A percentile compares a stretch with the other conserved stretches of the same genome.
These are phyloP conservation scores for Coniferiporia weirii DNA, from an alignment of 1,284 basidiomycete genomes.

Conservation along the genomic window DNA sequence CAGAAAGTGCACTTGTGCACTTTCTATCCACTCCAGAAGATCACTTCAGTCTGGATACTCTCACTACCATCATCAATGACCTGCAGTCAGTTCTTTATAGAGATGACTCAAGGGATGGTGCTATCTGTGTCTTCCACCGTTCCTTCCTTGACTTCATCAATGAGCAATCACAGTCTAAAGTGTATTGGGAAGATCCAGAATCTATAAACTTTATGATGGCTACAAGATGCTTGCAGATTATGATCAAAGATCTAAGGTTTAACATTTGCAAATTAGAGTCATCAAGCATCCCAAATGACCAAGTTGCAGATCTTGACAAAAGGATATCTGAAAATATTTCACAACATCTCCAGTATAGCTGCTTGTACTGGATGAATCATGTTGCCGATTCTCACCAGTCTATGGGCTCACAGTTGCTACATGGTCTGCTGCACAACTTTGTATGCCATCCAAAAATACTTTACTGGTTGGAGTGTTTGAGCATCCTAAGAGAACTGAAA, in stretches of 20 bases:
- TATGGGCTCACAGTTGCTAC: too few species aligned
- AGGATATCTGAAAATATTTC: neutral
- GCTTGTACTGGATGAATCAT: conserved; percentile 1
- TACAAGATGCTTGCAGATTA: conserved; percentile 23
- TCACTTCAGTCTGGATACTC: neutral
- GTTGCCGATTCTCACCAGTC: neutral
- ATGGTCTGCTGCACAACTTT: neutral
- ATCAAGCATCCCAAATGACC: conserved; percentile 24
- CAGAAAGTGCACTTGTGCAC: neutral
- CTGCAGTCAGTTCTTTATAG: conserved; percentile 5
- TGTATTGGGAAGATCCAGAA: conserved; percentile 22
- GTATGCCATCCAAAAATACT: neutral
- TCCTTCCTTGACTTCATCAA: conserved; percentile 19
- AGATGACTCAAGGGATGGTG: neutral
- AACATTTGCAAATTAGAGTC: conserved; percentile 29
- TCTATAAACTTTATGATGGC: conserved; percentile 16
- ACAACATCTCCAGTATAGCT: neutral
- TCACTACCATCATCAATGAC: neutral
- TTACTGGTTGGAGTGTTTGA: neutral
- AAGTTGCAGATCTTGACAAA: conserved; percentile 21
- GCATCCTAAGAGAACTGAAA: neutral
- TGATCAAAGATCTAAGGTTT: conserved; percentile 31
- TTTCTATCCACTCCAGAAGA: neutral
- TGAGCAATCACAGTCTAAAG: neutral
- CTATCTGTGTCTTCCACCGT: conserved; percentile 9